These are phyloP conservation scores for Cyclocybe cylindracea DNA, from an alignment of 768 basidiomycete species.

Conservation along the genomic window DNA sequence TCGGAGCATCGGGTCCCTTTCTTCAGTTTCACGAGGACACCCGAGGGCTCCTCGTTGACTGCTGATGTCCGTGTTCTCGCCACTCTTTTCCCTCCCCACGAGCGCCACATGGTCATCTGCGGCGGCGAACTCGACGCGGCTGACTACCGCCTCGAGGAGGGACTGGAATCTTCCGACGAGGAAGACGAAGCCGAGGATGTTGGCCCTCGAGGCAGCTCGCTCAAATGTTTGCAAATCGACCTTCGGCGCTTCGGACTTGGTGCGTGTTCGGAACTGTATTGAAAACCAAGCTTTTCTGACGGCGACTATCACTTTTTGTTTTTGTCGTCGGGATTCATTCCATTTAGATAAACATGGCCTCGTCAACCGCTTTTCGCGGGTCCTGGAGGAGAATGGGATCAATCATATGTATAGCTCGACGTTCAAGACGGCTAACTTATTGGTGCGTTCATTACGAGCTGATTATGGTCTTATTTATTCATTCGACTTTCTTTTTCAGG, in stretches of 20 bases:
- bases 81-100: conserved; percentile 66
- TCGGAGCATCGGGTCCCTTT: conserved; percentile 55
- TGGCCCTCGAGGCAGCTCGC: conserved; percentile 35
- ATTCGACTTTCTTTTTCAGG: conserved; percentile 31
- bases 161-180: conserved; percentile 34
- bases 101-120: conserved; percentile 75
- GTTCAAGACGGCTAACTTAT: conserved; percentile 79
- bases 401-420: conserved; percentile 87
- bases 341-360: conserved; percentile 72
- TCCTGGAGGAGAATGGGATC: conserved; percentile 71
- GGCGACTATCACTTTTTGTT: not conserved
- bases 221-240: conserved; percentile 78
- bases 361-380: conserved; percentile 73
- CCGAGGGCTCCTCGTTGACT: conserved; percentile 76
- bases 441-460: conserved; percentile 41
- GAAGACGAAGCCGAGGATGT: conserved; percentile 36
- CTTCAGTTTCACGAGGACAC: conserved; percentile 77
- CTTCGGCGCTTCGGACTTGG: conserved; percentile 71
- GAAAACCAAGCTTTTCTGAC: not conserved
- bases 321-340: not conserved
- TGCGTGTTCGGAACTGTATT: conserved; percentile 27
- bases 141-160: conserved; percentile 37
- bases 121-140: conserved; percentile 66
- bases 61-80: conserved; percentile 70
- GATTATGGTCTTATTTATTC: not conserved